phyloP scores from a whole-genome alignment of 1,139 yeast species.

The Yamadazyma taylorii region DNA sequence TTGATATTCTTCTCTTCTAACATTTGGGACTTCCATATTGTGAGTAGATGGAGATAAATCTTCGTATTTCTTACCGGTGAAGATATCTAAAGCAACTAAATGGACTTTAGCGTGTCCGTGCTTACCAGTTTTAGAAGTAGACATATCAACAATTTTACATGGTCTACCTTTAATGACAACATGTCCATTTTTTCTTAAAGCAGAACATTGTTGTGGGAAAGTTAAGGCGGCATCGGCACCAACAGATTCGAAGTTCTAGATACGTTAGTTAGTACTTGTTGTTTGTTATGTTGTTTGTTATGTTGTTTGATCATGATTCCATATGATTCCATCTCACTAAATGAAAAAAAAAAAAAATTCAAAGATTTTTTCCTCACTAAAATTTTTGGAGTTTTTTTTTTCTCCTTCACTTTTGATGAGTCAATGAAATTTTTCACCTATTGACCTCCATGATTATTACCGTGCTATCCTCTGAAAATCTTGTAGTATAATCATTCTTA shows the following conservation, averaged over 20 bases:
- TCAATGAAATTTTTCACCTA: background rate
- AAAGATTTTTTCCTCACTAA: no score
- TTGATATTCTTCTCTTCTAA: slow-evolving; percentile 91
- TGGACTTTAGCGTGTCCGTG: slow-evolving; percentile 99
- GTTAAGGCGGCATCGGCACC: slow-evolving; percentile 99
- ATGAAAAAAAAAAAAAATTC: no score
- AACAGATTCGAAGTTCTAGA: slow-evolving; percentile 92
- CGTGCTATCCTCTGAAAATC: no score
- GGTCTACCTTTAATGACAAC: slow-evolving; percentile 99
- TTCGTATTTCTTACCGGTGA: slow-evolving; percentile 99
- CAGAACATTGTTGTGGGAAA: slow-evolving; percentile 99
- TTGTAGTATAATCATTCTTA: no score
- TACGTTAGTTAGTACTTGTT: slow-evolving; percentile 31
- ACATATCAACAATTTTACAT: slow-evolving; percentile 99
- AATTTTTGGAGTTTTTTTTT: background rate
- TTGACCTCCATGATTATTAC: no score
- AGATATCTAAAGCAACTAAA: slow-evolving; percentile 97
- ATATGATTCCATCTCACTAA: background rate
- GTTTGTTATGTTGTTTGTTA: background rate
- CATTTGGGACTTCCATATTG: slow-evolving; percentile 99
- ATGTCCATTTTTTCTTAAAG: slow-evolving; percentile 99
- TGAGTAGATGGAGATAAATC: slow-evolving; percentile 99
- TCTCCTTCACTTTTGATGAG: no score
- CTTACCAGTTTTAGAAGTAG: slow-evolving; percentile 99
- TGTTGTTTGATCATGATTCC: no score